These are phyloP conservation scores for Aureobasidium mangrovei DNA, from an alignment of 2,329 filamentous ascomycete species.

Conservation along the genomic window DNA sequence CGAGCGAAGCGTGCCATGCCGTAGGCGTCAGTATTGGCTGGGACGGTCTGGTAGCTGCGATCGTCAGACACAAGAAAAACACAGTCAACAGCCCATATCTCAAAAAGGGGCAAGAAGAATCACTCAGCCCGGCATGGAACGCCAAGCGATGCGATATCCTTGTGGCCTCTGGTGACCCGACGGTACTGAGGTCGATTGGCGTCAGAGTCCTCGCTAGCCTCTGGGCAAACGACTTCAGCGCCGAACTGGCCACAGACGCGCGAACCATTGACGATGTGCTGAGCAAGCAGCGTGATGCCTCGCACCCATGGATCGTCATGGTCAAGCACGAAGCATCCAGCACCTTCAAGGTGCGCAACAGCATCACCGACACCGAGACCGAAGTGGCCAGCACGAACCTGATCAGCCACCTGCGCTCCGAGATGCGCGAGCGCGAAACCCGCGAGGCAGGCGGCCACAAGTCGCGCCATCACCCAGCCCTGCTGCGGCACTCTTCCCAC, in stretches of 20 bases:
- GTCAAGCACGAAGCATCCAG: slow-evolving; percentile 64
- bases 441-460: slow-evolving; percentile 44
- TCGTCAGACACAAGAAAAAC: slow-evolving; percentile 36
- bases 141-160: slow-evolving; percentile 63
- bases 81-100: slow-evolving; percentile 44
- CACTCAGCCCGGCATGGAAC: slow-evolving; percentile 17
- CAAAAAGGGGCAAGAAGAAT: slow-evolving; percentile 62
- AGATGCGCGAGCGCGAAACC: slow-evolving; percentile 70
- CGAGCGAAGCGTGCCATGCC: slow-evolving; percentile 50
- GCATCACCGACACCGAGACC: slow-evolving; percentile 50
- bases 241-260: slow-evolving; percentile 62
- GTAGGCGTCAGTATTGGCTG: slow-evolving; percentile 89
- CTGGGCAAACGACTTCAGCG: slow-evolving; percentile 76
- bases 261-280: slow-evolving; percentile 72
- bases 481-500: slow-evolving; percentile 32
- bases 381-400: slow-evolving; percentile 69
- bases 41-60: slow-evolving; percentile 52
- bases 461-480: slow-evolving; percentile 24
- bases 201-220: slow-evolving; percentile 69
- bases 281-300: slow-evolving; percentile 65
- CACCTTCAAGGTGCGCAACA: slow-evolving; percentile 54
- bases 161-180: slow-evolving; percentile 76
- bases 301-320: slow-evolving; percentile 79
- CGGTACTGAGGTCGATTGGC: slow-evolving; percentile 64
- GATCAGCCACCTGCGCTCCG: slow-evolving; percentile 67